These are phyloP conservation scores for Raddia guianensis DNA, from an alignment of 176 grass and related monocot genomes.

Conservation along the genomic window DNA sequence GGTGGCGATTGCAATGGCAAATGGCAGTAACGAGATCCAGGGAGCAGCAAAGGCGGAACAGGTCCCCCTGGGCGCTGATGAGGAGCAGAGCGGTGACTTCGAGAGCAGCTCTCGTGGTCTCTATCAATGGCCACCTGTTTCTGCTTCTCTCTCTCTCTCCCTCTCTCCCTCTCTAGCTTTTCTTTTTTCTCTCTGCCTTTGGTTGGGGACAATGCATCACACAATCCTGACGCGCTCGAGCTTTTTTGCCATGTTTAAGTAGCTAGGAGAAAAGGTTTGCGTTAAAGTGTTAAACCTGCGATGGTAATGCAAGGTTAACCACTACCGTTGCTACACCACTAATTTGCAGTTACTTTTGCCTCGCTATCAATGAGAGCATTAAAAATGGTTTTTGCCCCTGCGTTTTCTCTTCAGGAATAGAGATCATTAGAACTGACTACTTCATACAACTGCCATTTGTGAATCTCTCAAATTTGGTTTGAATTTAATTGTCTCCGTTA, in stretches of 20 bases:
- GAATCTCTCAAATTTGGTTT: not conserved
- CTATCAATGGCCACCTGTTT: constrained; percentile 51
- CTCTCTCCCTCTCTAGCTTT: constrained; percentile 14
- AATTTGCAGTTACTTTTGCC: constrained; percentile 7
- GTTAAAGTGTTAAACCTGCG: not conserved
- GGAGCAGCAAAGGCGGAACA: constrained; percentile 30
- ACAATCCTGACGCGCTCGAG: constrained; percentile 24
- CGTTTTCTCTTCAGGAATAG: not conserved
- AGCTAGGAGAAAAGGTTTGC: not conserved
- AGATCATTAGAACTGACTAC: not conserved
- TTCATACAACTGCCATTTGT: not conserved
- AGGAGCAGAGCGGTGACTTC: constrained; percentile 52
- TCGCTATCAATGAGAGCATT: not conserved
- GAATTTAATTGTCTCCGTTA: not conserved
- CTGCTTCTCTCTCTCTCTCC: not conserved
- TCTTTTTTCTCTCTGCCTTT: constrained; percentile 32
- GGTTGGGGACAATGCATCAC: constrained; percentile 41
- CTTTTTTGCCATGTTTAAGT: constrained; percentile 48
- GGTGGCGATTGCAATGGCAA: constrained; percentile 46
- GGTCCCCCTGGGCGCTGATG: constrained; percentile 3
- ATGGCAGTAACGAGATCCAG: constrained; percentile 60
- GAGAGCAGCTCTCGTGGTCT: constrained; percentile 68
- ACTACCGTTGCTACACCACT: not conserved
- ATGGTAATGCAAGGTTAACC: not conserved
- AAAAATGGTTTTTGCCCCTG: not conserved